phyloP scores from a whole-genome alignment of 2,329 filamentous ascomycete genomes.

The Corynespora cassiicola region DNA sequence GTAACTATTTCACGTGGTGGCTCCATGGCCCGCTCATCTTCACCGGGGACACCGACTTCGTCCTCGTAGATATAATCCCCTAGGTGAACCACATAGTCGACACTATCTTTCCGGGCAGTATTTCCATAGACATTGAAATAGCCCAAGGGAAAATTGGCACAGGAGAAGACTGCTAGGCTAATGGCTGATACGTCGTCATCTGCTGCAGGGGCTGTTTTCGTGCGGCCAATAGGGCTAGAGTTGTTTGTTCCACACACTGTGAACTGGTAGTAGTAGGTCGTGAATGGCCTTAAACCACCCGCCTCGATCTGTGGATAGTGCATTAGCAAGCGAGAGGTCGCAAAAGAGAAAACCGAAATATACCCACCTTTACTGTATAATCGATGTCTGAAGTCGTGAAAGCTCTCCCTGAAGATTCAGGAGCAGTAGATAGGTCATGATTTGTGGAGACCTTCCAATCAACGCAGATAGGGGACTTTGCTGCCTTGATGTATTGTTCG shows the following conservation, averaged over 20 bases:
- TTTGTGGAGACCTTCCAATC: conserved; percentile 65
- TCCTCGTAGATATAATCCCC: conserved; percentile 70
- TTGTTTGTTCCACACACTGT: conserved; percentile 67
- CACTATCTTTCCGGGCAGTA: conserved; percentile 41
- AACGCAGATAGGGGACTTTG: conserved; percentile 69
- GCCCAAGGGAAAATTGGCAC: conserved; percentile 66
- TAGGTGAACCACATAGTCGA: conserved; percentile 32
- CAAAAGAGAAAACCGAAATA: not conserved
- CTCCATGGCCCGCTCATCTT: conserved; percentile 16
- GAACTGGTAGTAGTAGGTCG: conserved; percentile 73
- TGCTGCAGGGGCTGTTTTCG: conserved; percentile 68
- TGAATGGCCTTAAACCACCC: conserved; percentile 65
- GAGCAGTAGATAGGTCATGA: conserved; percentile 52
- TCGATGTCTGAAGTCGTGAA: conserved; percentile 77
- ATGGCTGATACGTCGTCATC: conserved; percentile 63
- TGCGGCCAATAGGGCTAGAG: conserved; percentile 67
- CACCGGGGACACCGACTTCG: conserved; percentile 42
- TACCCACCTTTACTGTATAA: conserved; percentile 70
- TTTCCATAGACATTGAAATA: conserved; percentile 54
- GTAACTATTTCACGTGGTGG: conserved; percentile 18
- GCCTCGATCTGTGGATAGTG: conserved; percentile 63
- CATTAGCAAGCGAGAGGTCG: conserved; percentile 18
- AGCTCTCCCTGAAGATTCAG: conserved; percentile 63
- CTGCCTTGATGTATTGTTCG: conserved; percentile 57
- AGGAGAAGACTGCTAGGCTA: conserved; percentile 71